These are phyloP conservation scores for Chrysosporium keratinophilum DNA, from an alignment of 2,329 filamentous ascomycete genomes.

Conservation along the genomic window DNA sequence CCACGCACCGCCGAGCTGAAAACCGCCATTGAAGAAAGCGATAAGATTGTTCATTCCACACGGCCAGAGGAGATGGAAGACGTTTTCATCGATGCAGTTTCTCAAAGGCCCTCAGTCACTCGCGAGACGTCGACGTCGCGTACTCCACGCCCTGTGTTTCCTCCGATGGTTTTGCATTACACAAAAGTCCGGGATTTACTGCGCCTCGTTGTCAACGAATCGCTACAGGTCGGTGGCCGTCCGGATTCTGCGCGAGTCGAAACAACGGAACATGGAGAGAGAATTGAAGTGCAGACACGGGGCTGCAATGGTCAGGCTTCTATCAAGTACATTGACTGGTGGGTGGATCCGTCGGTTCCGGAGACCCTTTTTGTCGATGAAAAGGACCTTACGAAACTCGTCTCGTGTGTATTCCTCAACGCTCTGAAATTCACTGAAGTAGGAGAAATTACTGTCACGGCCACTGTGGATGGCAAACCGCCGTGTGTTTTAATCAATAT, in stretches of 20 bases:
- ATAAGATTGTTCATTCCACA: slow-evolving; percentile 31
- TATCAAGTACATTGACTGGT: slow-evolving; percentile 39
- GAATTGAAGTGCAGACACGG: slow-evolving; percentile 36
- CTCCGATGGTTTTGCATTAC: slow-evolving; percentile 30
- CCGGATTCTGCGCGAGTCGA: slow-evolving; percentile 39
- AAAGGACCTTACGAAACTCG: slow-evolving; percentile 52
- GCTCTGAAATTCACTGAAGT: slow-evolving; percentile 61
- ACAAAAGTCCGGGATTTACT: slow-evolving; percentile 39
- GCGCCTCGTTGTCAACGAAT: slow-evolving; percentile 39
- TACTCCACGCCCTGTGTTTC: slow-evolving; percentile 21
- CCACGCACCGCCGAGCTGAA: slow-evolving; percentile 33
- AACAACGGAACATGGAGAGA: slow-evolving; percentile 36
- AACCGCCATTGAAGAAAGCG: slow-evolving; percentile 35
- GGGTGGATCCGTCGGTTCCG: slow-evolving; percentile 38
- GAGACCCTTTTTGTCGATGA: slow-evolving; percentile 47
- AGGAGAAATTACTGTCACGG: slow-evolving; percentile 49
- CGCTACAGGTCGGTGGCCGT: slow-evolving; percentile 39
- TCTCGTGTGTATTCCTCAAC: slow-evolving; percentile 55
- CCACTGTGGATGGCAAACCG: slow-evolving; percentile 41
- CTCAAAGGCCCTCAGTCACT: slow-evolving; percentile 27
- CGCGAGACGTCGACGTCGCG: slow-evolving; percentile 22
- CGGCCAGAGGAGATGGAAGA: slow-evolving; percentile 29
- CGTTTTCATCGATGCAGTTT: slow-evolving; percentile 29
- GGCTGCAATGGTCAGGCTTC: slow-evolving; percentile 37
- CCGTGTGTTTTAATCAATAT: slow-evolving; percentile 53